Evolutionary conservation across 768 basidiomycete species (phyloP), one percentile per base, ranked within the genome.

Genomic region (Holtermannia corniformis): DNA sequence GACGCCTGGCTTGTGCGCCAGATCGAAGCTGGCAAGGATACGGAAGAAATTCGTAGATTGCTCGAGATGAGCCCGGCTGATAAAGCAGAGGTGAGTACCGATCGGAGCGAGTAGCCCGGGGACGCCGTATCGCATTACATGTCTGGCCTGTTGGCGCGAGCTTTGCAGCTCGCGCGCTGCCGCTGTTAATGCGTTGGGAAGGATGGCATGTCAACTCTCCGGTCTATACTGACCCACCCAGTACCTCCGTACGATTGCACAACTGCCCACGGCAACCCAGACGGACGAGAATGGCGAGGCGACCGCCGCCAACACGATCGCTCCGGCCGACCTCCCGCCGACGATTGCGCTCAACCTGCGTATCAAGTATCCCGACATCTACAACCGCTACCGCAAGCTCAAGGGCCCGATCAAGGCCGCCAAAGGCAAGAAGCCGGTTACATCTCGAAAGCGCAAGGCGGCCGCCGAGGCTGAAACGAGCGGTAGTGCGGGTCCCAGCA

Each of bases 361-460:
- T 25, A 63, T 68, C 50, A 65, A 65, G 50, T 68, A 68, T 44
- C 62, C 67, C 21, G 67, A 65, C 44, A 56, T 68, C 25, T 68
- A 68, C 50, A 68, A 68, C 24, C 58, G 67, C 41, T 68, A 59
- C 52, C 56, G 67, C 10, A 65, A 65, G 41, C 51, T 65, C 26
- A 54, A 49, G 42, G 64, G 64, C 22, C 67, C 67, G 3, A 59
- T 68, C 41, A 63, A 63, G 47, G 12, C 47, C 12, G 37, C 47
- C 14, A 49, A 49, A 37, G 47, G 7, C 32, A 37, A 37, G 32
- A 37, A 37, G 32, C 7, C 32, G 32, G 10, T 16, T 37, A 7
- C 7, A 16, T 16, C 32, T 37, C 32, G 32, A 7, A 37, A 37
- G 32, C 32, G 32, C 32, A 7, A 16, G 7, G 32, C 10, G 7